A percentile compares a stretch with the other conserved stretches of the same genome.
Evolutionary conservation across 176 grass and related monocot species (phyloP).

Genomic region (Paspalum notatum): DNA sequence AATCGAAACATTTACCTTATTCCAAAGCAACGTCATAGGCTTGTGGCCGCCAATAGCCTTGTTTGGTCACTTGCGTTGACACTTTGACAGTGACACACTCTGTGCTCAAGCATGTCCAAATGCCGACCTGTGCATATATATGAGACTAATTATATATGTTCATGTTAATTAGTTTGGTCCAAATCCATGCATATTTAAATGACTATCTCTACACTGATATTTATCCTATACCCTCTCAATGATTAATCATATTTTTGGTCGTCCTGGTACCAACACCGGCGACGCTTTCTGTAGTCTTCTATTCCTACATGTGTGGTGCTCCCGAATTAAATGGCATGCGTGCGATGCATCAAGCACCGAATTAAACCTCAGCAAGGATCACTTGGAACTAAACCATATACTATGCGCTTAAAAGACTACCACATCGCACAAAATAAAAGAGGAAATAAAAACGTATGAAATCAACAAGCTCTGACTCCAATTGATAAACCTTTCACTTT

Average conservation of each 20-base stretch:
- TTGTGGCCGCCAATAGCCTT: background rate
- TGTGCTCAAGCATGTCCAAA: too few relatives aligned
- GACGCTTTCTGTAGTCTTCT: background rate
- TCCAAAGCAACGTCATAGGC: background rate
- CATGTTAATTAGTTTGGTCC: background rate
- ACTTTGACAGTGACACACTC: too few relatives aligned
- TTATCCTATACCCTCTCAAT: too few relatives aligned
- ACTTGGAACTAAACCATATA: background rate
- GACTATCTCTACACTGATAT: too few relatives aligned
- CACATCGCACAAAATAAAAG: too few relatives aligned
- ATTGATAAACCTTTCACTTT: background rate
- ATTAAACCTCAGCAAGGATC: background rate
- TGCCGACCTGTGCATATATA: background rate
- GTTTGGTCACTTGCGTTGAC: background rate
- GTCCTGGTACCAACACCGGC: background rate
- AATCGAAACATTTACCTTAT: constrained; percentile 24
- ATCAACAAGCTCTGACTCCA: too few relatives aligned
- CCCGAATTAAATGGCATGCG: background rate
- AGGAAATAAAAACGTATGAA: too few relatives aligned
- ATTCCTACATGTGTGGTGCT: background rate
- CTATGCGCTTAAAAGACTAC: too few relatives aligned
- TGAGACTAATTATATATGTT: background rate
- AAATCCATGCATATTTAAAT: background rate
- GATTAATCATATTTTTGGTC: too few relatives aligned
- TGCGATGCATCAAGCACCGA: background rate